A percentile compares a stretch with the other conserved stretches of the same genome.
These are phyloP conservation scores for Saturnispora sekii DNA, from an alignment of 805 yeast genomes.

Conservation along the genomic window DNA sequence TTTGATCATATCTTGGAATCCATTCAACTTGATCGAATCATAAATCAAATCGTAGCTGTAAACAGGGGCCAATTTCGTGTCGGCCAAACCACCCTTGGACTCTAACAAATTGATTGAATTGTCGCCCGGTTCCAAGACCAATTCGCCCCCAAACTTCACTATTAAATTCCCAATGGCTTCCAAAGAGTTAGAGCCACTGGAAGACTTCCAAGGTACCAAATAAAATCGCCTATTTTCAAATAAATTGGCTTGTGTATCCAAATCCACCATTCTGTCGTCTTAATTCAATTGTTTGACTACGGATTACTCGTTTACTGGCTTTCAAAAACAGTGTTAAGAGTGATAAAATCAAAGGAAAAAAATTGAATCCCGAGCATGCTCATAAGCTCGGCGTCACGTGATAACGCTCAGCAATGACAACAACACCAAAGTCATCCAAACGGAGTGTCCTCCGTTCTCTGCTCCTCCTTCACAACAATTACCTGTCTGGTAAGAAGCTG, in stretches of 20 bases:
- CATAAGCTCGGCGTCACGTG: background rate
- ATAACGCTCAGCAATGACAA: conserved; percentile 1
- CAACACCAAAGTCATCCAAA: conserved; percentile 15
- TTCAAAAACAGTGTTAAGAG: background rate
- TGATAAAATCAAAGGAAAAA: no score
- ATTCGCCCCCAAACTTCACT: conserved; percentile 1
- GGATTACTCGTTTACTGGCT: conserved; percentile 4
- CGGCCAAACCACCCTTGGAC: background rate
- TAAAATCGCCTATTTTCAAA: no score
- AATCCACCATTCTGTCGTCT: no score
- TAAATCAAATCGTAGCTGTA: conserved; percentile 19
- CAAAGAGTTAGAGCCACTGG: no score
- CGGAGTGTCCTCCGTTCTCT: conserved; percentile 24
- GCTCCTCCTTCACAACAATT: conserved; percentile 42
- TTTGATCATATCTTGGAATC: conserved; percentile 13
- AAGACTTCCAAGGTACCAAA: no score
- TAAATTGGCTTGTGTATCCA: no score
- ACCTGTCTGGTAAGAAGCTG: conserved; percentile 48
- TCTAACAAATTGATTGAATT: no score
- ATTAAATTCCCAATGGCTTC: background rate
- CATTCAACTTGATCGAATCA: conserved; percentile 15
- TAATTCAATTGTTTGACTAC: no score
- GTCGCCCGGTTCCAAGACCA: background rate
- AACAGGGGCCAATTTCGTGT: conserved; percentile 7
- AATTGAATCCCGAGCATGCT: no score